Conservation (phyloP, 1,284 basidiomycete genomes). For the Vanrija sp. region DNA sequence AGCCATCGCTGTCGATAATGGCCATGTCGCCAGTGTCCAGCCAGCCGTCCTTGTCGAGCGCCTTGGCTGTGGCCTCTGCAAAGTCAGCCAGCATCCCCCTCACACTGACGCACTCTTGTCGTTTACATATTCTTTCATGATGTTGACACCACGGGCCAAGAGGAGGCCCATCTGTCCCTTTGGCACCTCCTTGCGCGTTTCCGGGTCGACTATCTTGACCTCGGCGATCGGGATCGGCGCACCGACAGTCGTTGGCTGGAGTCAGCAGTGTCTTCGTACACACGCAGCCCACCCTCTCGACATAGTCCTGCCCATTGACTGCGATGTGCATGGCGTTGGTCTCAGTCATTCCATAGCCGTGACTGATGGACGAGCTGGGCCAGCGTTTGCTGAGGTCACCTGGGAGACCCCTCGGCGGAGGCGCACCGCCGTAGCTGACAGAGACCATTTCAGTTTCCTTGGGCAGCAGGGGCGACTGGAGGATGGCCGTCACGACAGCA, state of each 20-base stretch:
- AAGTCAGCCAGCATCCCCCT: not conserved
- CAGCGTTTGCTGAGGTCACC: conserved; percentile 30
- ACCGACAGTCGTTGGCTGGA: conserved; percentile 12
- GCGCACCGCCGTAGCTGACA: conserved; percentile 44
- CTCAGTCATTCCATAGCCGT: conserved; percentile 42
- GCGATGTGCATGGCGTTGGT: conserved; percentile 38
- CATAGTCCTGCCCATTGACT: conserved; percentile 32
- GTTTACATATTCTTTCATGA: conserved; percentile 40
- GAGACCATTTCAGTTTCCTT: conserved; percentile 25
- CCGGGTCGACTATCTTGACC: conserved; percentile 31
- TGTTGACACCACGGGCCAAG: conserved; percentile 33
- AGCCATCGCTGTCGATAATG: conserved; percentile 30
- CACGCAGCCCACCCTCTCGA: conserved; percentile 3
- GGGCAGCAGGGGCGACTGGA: conserved; percentile 32
- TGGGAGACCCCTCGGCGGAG: conserved; percentile 33
- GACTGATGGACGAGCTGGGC: conserved; percentile 25
- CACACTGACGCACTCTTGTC: conserved; percentile 23
- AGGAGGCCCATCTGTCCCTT: conserved; percentile 29
- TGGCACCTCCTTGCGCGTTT: conserved; percentile 21
- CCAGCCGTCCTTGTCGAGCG: conserved; percentile 36
- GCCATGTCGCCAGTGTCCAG: conserved; percentile 37
- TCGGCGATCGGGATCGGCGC: conserved; percentile 35
- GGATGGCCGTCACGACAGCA: conserved; percentile 33
- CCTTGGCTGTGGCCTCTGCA: conserved; percentile 25
- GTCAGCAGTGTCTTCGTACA: conserved; percentile 12